Base-by-base conservation (phyloP, 2,329 filamentous ascomycete species). In the Botrytis porri region DNA sequence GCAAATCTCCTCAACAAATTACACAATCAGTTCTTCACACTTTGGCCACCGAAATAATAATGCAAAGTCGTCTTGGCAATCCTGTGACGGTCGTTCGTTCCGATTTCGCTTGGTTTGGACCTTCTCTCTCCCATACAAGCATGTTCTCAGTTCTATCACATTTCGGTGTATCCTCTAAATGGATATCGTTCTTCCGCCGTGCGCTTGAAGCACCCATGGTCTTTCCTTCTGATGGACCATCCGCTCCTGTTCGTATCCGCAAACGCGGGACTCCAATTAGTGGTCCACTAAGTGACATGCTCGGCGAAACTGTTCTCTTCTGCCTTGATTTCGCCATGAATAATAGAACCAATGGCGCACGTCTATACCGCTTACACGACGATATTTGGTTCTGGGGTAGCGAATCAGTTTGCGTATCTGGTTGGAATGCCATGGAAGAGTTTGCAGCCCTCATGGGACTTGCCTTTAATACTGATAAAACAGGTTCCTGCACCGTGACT, bases 311-410 rank as follows among this genome's bases (percentile, higher is more conserved):
- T 0, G 82, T 89, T 0, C 81, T 92, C 0, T 92, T 92, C 77
- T 89, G 87, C 74, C 85, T 92, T 77, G 90, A 92, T 77, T 89
- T 89, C 77, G 85, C 88, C 0, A 85, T 92, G 72, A 92, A 91
- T 73, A 85, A 87, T 73, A 80, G 82, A 4, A 89, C 89, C 0
- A 77, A 80, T 9, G 88, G 88, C 0, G 81, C 82, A 2, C 82
- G 84, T n/a, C 80, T 92, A 18, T 89, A 89, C 79, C 87, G 90
- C 20, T 83, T 91, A 54, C 86, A 90, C 69, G 90, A 91, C 75
- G 89, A 92, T 75, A 84, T 91, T 69, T 92, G 89, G 89, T 89
- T 91, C 78, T 92, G 89, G 89, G 85, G 86, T n/a, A 83, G 87
- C 16, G 85, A 88, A 66, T 76, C 81, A 8, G 82, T 82, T 6